These are phyloP conservation scores for Geosmithia morbida DNA, from an alignment of 2,329 filamentous ascomycete genomes.

Conservation along the genomic window DNA sequence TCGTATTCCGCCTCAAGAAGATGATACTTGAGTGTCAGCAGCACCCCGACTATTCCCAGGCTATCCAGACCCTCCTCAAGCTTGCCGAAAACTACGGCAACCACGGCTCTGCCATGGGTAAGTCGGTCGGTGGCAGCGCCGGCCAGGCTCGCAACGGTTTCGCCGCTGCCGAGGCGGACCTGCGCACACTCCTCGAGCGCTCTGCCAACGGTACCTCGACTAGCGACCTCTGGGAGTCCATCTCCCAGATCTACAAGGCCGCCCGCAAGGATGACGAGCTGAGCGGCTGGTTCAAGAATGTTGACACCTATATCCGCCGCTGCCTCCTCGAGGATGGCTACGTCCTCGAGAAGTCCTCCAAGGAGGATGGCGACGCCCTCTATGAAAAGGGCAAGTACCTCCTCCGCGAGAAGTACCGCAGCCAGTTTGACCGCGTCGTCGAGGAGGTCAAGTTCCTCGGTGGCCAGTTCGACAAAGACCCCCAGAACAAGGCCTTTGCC, in stretches of 20 bases:
- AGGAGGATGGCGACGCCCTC: conserved; percentile 66
- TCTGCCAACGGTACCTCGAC: conserved; percentile 91
- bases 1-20: conserved; percentile 86
- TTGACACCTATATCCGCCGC: conserved; percentile 67
- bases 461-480: conserved; percentile 79
- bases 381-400: conserved; percentile 79
- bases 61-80: conserved; percentile 74
- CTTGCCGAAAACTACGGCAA: conserved; percentile 75
- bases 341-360: conserved; percentile 70
- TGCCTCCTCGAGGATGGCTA: conserved; percentile 83
- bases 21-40: conserved; percentile 95
- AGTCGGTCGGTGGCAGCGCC: conserved; percentile 52
- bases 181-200: conserved; percentile 74
- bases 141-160: conserved; percentile 60
- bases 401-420: conserved; percentile 74
- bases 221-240: conserved; percentile 71
- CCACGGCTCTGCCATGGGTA: conserved; percentile 52
- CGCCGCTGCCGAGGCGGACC: conserved; percentile 59
- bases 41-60: conserved; percentile 82
- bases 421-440: conserved; percentile 71
- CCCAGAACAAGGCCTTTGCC: conserved; percentile 71
- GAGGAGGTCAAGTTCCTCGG: conserved; percentile 85
- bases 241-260: conserved; percentile 75
- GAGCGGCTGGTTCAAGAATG: conserved; percentile 72
- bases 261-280: conserved; percentile 79